A percentile compares a stretch with the other conserved stretches of the same genome.
Evolutionary conservation across 495 filamentous ascomycete species (phyloP).

Genomic region (Talaromyces proteolyticus): DNA sequence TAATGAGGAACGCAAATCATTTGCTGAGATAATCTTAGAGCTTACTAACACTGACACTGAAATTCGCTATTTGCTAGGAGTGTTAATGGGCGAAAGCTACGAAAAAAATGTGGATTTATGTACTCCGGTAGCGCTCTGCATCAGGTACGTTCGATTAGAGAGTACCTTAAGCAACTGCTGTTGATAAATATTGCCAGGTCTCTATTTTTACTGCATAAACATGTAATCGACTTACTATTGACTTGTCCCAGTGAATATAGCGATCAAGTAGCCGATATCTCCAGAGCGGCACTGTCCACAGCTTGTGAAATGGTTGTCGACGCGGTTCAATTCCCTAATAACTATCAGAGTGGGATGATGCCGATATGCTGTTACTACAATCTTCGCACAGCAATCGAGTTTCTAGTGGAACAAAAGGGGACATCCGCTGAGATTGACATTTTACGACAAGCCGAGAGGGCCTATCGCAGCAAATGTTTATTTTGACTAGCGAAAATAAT

Average conservation of each 20-base stretch:
- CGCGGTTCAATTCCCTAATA: not conserved
- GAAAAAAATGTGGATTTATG: not conserved
- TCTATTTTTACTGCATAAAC: not conserved
- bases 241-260: not conserved
- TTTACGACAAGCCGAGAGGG: no score
- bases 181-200: not conserved
- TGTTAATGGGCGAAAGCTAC: constrained; percentile 1
- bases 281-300: not conserved
- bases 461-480: not conserved
- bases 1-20: not conserved
- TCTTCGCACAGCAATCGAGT: not conserved
- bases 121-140: constrained; percentile 1
- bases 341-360: no score
- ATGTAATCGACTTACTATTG: not conserved
- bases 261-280: not conserved
- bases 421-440: no score
- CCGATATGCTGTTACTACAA: not conserved
- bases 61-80: not conserved
- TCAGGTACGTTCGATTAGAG: not conserved
- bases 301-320: not conserved
- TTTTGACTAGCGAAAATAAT: no score
- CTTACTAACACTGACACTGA: not conserved
- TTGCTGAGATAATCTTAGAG: not conserved
- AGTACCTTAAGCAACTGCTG: not conserved
- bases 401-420: not conserved